Evolutionary conservation across 2,329 filamentous ascomycete genomes (phyloP).

Genomic region (Cladorrhinum sp.): DNA sequence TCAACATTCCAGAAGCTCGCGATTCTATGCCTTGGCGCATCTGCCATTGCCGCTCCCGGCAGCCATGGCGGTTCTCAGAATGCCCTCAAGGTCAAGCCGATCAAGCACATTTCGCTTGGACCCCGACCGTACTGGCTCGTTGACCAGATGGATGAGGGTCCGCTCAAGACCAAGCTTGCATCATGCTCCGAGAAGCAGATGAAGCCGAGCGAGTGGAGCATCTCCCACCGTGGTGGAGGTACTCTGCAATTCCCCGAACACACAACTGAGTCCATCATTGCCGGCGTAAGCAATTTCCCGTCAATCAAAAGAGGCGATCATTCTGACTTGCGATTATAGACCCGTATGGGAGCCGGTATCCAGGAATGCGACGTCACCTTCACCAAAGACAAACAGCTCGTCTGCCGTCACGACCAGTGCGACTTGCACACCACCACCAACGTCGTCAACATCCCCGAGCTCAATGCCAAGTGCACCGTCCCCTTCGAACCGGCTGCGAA

Average conservation of each 20-base stretch:
- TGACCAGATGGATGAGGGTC: constrained; percentile 58
- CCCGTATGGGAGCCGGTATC: constrained; percentile 65
- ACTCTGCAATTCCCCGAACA: constrained; percentile 65
- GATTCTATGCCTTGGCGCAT: constrained; percentile 1
- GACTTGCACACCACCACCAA: constrained; percentile 68
- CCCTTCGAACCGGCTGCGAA: constrained; percentile 57
- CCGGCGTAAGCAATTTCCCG: constrained; percentile 39
- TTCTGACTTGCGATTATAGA: constrained; percentile 23
- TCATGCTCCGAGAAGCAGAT: constrained; percentile 56
- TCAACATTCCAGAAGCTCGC: constrained; percentile 8
- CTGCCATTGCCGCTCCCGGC: not conserved
- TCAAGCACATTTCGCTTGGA: constrained; percentile 55
- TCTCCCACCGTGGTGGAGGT: constrained; percentile 61
- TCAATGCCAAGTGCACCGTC: constrained; percentile 60
- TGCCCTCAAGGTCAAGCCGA: constrained; percentile 22
- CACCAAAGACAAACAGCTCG: constrained; percentile 62
- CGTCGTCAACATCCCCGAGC: constrained; percentile 58
- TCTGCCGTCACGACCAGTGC: constrained; percentile 66
- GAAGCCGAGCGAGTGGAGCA: constrained; percentile 52
- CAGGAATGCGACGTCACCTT: constrained; percentile 68
- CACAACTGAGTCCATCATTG: constrained; percentile 55
- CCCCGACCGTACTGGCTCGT: constrained; percentile 64
- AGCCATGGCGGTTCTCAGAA: not conserved
- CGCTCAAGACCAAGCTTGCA: constrained; percentile 57
- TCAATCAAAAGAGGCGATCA: not conserved